A percentile compares a stretch with the other conserved stretches of the same genome.
phyloP scores from a whole-genome alignment of 31 red algal species.

The Odonthalia washingtoniensis region DNA sequence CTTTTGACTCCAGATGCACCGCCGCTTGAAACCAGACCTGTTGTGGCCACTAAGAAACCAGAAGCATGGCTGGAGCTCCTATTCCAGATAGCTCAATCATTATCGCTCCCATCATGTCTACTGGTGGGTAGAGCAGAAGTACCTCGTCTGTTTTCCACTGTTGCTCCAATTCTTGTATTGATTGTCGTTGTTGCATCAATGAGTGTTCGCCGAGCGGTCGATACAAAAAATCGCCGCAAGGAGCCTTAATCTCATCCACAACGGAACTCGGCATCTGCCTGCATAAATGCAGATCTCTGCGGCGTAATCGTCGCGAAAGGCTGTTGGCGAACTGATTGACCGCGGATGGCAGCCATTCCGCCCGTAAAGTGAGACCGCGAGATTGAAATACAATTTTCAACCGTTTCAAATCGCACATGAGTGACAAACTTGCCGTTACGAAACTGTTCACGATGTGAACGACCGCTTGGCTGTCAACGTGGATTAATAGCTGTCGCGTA shows the following conservation, averaged over 20 bases:
- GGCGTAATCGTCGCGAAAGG: constrained; percentile 28
- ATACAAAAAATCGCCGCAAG: not conserved
- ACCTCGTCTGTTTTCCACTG: not conserved
- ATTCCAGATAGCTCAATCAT: not conserved
- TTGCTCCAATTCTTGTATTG: not conserved
- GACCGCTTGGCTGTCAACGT: constrained; percentile 27
- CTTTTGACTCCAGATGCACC: not conserved
- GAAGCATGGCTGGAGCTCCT: not conserved
- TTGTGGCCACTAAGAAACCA: constrained; percentile 36
- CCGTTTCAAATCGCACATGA: constrained; percentile 7
- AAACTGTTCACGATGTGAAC: constrained; percentile 20
- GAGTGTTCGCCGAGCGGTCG: not conserved
- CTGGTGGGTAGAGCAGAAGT: constrained; percentile 4
- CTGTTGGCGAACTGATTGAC: constrained; percentile 26
- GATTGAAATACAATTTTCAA: not conserved
- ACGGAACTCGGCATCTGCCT: constrained; percentile 26
- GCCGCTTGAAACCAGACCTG: constrained; percentile 29
- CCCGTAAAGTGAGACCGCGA: not conserved
- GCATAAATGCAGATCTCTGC: constrained; percentile 9
- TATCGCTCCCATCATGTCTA: constrained; percentile 32
- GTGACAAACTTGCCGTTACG: not conserved
- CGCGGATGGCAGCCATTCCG: constrained; percentile 23
- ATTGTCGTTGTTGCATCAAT: not conserved
- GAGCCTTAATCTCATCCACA: constrained; percentile 15
- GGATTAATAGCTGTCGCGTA: not conserved